A percentile compares a stretch with the other conserved stretches of the same genome.
Evolutionary conservation across 78 protist genomes (phyloP).

Genomic region (Chrysochromulina parva): DNA sequence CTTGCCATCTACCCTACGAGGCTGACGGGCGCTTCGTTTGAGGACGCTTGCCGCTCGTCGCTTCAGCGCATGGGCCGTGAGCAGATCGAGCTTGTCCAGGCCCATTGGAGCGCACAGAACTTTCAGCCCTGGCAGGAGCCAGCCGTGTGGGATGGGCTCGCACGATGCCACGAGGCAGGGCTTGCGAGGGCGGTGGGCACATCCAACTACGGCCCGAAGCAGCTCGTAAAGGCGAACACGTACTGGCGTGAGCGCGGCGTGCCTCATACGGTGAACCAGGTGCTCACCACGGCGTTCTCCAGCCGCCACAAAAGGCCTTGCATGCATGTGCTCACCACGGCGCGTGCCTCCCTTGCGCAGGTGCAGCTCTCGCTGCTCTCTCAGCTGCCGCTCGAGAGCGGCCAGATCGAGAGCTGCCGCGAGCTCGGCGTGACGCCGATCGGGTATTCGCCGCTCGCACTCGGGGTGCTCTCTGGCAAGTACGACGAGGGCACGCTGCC

Average conservation of each 20-base stretch:
- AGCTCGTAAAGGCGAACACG: neutral
- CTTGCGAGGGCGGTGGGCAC: neutral
- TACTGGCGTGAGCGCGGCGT: neutral
- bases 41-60: constrained; percentile 6
- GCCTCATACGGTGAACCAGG: neutral
- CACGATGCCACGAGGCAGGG: neutral
- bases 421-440: neutral
- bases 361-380: constrained; percentile 6
- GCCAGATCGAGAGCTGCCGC: neutral
- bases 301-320: no score
- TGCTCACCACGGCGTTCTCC: no score
- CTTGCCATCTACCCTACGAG: constrained; percentile 23
- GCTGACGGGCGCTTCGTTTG: neutral
- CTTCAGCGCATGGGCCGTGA: neutral
- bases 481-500: neutral
- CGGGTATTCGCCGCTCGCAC: constrained; percentile 15
- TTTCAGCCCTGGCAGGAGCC: constrained; percentile 6
- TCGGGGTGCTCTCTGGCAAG: neutral
- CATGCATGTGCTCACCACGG: no score
- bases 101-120: neutral
- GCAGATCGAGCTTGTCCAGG: neutral
- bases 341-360: neutral
- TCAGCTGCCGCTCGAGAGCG: neutral
- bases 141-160: constrained; percentile 12
- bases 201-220: constrained; percentile 6